phyloP scores from a whole-genome alignment of 106 monocot species.

The Ottelia alismoides region DNA sequence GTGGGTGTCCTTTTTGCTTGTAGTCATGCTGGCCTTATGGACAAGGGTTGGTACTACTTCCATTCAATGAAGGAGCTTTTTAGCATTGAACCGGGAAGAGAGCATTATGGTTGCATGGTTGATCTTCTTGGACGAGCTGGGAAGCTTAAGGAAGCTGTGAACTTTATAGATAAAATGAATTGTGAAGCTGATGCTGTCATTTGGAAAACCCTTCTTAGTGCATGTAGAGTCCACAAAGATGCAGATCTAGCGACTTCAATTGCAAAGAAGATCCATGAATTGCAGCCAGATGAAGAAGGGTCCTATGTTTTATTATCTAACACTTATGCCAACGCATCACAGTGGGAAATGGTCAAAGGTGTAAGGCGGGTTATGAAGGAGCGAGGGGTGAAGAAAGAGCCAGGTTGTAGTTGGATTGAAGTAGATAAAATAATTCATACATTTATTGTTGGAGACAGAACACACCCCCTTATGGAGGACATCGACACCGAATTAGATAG shows the following conservation, averaged over 20 bases:
- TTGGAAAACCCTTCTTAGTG: slow-evolving; percentile 65
- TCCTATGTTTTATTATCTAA: slow-evolving; percentile 48
- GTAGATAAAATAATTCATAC: slow-evolving; percentile 36
- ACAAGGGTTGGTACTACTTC: slow-evolving; percentile 48
- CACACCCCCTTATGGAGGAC: slow-evolving; percentile 29
- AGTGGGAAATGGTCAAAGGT: slow-evolving; percentile 41
- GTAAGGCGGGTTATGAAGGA: slow-evolving; percentile 48
- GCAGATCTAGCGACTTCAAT: slow-evolving; percentile 27
- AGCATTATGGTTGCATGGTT: slow-evolving; percentile 75
- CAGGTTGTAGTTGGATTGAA: slow-evolving; percentile 74
- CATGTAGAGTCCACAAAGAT: slow-evolving; percentile 42
- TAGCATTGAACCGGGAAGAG: slow-evolving; percentile 35
- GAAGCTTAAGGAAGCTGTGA: slow-evolving; percentile 38
- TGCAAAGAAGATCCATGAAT: slow-evolving; percentile 37
- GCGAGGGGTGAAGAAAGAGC: slow-evolving; percentile 46
- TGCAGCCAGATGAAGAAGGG: slow-evolving; percentile 64
- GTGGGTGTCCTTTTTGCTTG: slow-evolving; percentile 73
- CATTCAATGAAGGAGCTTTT: slow-evolving; percentile 35
- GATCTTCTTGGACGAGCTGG: slow-evolving; percentile 60
- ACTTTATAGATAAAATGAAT: slow-evolving; percentile 35
- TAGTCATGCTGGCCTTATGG: slow-evolving; percentile 63
- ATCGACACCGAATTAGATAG: slow-evolving; percentile 30
- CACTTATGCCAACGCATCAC: slow-evolving; percentile 40
- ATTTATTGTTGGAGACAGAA: slow-evolving; percentile 46
- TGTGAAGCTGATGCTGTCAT: slow-evolving; percentile 34